Base-by-base conservation (phyloP, 257 asterid species). In the Solanum ossicruentum region DNA sequence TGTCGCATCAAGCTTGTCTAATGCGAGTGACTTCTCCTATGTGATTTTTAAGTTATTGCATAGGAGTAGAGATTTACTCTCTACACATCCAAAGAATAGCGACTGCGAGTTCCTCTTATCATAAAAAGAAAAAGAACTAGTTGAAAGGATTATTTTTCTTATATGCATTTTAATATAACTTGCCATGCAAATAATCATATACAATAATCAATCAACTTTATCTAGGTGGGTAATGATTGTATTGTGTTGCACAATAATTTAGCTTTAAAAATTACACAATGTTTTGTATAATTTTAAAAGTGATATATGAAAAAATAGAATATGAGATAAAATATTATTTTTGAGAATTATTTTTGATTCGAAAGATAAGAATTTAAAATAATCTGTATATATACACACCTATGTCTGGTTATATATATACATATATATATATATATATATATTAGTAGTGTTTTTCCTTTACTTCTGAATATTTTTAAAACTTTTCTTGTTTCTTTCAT, bases 121-220 rank as follows among this genome's bases (percentile, higher is more conserved):
- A 36, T 36, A 36, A 43, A 43, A 45, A 7, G 12, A 70, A 41
- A 3, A 9, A 51, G 1, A 49, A 17, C 1, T 49, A 75, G 21
- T 15, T 75, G 11, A 52, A 51, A 23, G 51, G 13, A 75, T 47
- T 47, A 32, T 15, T 49, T 67, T 75, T 75, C 12, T 75, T 75
- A 12, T 23, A 75, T 52, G 45, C 49, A 21, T 52, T 78, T 16
- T 78, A 52, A 52, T 17, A 52, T 17, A 52, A 52, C 65, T 26
- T 78, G 83, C 83, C 80, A 52, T 78, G 83, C 65, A 78, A 78
- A 51, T 78, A 78, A 51, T 78, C 65, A 51, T 26, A 78, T 28
- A 78, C 3, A 16, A 28, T 26, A 16, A 28, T 26, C 49, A 78
- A 52, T 78, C 65, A 52, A 78, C 83, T 51, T 78, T 51, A 78